Conservation (phyloP, 2,329 filamentous ascomycete species). For the Cryphonectria radicalis region DNA sequence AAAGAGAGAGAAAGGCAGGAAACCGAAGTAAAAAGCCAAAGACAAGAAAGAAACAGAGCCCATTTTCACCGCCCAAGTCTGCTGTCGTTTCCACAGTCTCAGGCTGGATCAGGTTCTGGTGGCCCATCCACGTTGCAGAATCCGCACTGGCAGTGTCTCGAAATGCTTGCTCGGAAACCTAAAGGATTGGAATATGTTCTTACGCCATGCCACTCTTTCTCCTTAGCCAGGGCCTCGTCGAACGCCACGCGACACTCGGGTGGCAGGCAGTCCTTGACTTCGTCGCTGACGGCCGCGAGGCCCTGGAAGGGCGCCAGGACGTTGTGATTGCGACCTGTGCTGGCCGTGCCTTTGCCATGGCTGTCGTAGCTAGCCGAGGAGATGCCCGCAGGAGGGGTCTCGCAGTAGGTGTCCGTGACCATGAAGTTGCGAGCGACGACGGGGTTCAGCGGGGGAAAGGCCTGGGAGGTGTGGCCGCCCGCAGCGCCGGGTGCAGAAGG, state of each 20-base stretch:
- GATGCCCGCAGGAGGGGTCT: constrained; percentile 54
- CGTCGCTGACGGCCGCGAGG: constrained; percentile 65
- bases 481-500: constrained; percentile 42
- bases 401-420: constrained; percentile 59
- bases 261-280: constrained; percentile 69
- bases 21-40: not conserved
- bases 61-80: not conserved
- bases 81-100: constrained; percentile 1
- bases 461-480: constrained; percentile 36
- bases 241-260: constrained; percentile 75
- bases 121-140: not conserved
- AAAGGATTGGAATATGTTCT: not conserved
- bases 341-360: constrained; percentile 42
- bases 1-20: not conserved
- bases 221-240: constrained; percentile 65
- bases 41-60: not conserved
- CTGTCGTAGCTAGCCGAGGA: constrained; percentile 50
- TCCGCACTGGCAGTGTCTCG: not conserved
- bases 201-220: constrained; percentile 69
- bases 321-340: constrained; percentile 43
- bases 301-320: constrained; percentile 62
- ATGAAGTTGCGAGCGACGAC: constrained; percentile 60
- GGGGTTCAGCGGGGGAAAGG: constrained; percentile 54
- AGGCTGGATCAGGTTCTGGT: not conserved
- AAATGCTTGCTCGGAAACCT: not conserved